A percentile compares a stretch with the other conserved stretches of the same genome.
Conservation (phyloP, 495 filamentous ascomycete genomes). For the Geoglossum glabrum region DNA sequence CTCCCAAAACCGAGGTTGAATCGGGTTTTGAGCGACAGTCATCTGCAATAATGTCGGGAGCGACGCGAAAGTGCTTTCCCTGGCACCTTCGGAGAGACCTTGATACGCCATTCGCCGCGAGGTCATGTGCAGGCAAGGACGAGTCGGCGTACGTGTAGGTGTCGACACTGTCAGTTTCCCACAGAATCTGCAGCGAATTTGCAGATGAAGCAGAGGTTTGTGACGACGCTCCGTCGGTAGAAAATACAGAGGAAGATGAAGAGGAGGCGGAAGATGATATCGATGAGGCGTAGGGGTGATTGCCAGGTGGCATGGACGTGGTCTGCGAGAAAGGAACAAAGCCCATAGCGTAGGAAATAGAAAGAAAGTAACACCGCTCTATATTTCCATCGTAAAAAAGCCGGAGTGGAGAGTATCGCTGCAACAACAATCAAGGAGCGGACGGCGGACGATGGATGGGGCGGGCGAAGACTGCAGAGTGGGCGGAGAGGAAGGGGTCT, state of each 20-base stretch:
- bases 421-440: neutral
- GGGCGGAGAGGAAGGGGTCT: neutral
- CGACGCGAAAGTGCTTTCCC: neutral
- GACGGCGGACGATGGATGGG: too few relatives aligned
- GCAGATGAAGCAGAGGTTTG: neutral
- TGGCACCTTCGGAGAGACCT: neutral
- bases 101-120: neutral
- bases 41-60: neutral
- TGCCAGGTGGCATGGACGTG: neutral
- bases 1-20: neutral
- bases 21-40: neutral
- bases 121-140: neutral
- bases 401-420: neutral
- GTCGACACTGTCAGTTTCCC: neutral
- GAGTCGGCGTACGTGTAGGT: neutral
- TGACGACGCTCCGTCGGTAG: neutral
- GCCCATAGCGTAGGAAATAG: neutral
- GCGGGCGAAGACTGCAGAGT: neutral
- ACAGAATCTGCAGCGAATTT: neutral
- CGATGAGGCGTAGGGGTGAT: neutral
- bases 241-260: neutral
- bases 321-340: neutral
- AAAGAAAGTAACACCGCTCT: neutral
- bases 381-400: neutral
- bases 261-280: neutral